Evolutionary conservation across 495 filamentous ascomycete genomes (phyloP), one percentile per base, ranked within the genome.

Genomic region (Cryomyces minteri): DNA sequence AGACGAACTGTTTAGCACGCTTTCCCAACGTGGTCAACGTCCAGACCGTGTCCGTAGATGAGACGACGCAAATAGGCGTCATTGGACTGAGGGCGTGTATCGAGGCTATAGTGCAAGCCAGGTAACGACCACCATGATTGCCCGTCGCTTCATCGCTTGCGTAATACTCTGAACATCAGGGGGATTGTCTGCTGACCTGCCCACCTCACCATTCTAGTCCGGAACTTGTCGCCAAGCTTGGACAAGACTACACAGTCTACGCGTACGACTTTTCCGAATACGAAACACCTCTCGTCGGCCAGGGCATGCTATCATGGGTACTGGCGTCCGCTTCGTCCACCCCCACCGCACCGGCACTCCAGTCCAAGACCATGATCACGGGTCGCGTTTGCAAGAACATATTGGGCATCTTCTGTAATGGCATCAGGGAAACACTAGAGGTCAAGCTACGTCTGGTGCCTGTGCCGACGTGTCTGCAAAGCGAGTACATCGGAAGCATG

Each of bases 211-310:
- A 25, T 25, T 25, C 18, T 25, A 93, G 86, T 57, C 90, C 90
- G 36, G 90, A 98, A 63, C 66, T 98, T 28, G 71, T 94, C 43
- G 79, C 82, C 37, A 76, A 80, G 49, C 68, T 82, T 33, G 85
- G 86, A 44, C 82, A 78, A 50, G 92, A 98, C 63, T 96, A 92
- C 56, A 94, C 85, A 9, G 78, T 98, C 46, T 98, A 98, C 62
- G 88, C 90, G 18, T 87, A 84, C 63, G 90, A 98, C 56, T 96
- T 86, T 62, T 96, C 90, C 5, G 90, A 98, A 62, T 80, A 82
- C 46, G 87, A 94, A 50, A 82, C 78, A 5, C 90, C 90, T 40
- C 72, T 95, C 46, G 88, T 95, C 8, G 90, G 90, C 12, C 92
- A 95, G 60, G 90, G 90, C 45, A 84, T 96, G 82, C 71, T 98